Percentiles rank a stretch among this genome's conserved stretches.
These are phyloP conservation scores for apple (Malus domestica) DNA, from an alignment of 306 rosid genomes.

Conservation along the genomic window DNA sequence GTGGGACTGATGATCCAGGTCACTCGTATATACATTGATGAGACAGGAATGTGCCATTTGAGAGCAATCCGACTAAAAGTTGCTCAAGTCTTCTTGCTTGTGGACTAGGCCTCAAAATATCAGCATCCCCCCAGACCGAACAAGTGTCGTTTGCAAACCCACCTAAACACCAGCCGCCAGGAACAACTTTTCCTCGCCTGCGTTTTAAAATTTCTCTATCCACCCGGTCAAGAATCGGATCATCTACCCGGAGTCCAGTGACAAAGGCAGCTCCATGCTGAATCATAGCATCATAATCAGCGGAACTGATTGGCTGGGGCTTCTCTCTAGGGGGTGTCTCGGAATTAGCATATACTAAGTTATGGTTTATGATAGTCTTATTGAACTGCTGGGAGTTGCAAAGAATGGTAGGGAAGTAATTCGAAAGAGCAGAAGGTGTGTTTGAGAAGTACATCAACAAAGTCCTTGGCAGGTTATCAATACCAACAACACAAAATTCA, in stretches of 20 bases:
- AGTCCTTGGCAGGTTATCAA: constrained; percentile 82
- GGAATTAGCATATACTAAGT: constrained; percentile 37
- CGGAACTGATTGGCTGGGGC: constrained; percentile 35
- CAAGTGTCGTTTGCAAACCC: constrained; percentile 67
- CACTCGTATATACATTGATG: constrained; percentile 52
- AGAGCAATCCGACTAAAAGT: constrained; percentile 51
- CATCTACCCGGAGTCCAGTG: constrained; percentile 38
- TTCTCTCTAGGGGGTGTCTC: constrained; percentile 31
- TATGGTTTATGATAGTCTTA: constrained; percentile 68
- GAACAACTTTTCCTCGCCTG: constrained; percentile 37
- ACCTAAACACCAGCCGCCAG: constrained; percentile 98
- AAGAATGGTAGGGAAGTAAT: constrained; percentile 80
- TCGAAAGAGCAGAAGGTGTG: constrained; percentile 63
- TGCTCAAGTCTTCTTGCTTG: constrained; percentile 77
- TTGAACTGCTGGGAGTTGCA: constrained; percentile 72
- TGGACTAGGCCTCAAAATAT: constrained; percentile 70
- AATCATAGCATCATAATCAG: constrained; percentile 53
- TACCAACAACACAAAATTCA: constrained; percentile 76
- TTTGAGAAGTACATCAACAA: constrained; percentile 88
- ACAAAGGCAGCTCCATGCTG: constrained; percentile 80
- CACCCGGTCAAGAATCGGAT: constrained; percentile 70
- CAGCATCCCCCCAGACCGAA: constrained; percentile 89
- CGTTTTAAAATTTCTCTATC: constrained; percentile 62
- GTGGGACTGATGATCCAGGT: constrained; percentile 2
- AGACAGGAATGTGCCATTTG: constrained; percentile 49